Percentiles rank a stretch among this genome's conserved stretches.
These are phyloP conservation scores for Yamadazyma membranifaciens DNA, from an alignment of 1,139 yeast species.

Conservation along the genomic window DNA sequence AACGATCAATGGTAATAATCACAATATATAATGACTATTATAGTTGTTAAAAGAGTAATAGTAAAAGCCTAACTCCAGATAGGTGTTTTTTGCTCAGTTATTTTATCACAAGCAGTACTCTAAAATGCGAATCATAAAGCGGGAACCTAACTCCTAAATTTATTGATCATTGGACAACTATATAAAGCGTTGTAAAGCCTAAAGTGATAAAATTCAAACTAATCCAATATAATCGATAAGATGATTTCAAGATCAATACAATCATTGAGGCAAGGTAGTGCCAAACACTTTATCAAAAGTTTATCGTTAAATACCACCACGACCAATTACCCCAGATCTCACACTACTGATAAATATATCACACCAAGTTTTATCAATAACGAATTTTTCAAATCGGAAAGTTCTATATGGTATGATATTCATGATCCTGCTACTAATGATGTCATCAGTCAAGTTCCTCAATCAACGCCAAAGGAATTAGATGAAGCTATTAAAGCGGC, in stretches of 20 bases:
- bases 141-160: constrained; percentile 9
- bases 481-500: constrained; percentile 68
- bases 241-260: constrained; percentile 5
- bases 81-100: too few relatives aligned
- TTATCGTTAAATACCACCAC: constrained; percentile 26
- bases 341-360: constrained; percentile 45
- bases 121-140: constrained; percentile 8
- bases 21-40: too few relatives aligned
- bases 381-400: constrained; percentile 53
- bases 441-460: constrained; percentile 70
- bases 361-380: constrained; percentile 63
- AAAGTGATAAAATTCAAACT: too few relatives aligned
- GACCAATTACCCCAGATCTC: constrained; percentile 45
- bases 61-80: too few relatives aligned
- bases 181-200: not conserved
- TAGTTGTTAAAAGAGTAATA: too few relatives aligned
- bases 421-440: constrained; percentile 76
- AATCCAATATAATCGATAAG: too few relatives aligned
- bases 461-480: constrained; percentile 65
- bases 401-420: constrained; percentile 66
- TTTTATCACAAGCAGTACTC: constrained; percentile 1
- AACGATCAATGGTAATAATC: too few relatives aligned
- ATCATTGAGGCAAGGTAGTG: not conserved
- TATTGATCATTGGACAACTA: not conserved
- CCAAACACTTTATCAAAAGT: constrained; percentile 1